Evolutionary conservation across 75 land plant genomes (phyloP), one percentile per base, ranked within the genome.

Genomic region (Sequoia sempervirens): DNA sequence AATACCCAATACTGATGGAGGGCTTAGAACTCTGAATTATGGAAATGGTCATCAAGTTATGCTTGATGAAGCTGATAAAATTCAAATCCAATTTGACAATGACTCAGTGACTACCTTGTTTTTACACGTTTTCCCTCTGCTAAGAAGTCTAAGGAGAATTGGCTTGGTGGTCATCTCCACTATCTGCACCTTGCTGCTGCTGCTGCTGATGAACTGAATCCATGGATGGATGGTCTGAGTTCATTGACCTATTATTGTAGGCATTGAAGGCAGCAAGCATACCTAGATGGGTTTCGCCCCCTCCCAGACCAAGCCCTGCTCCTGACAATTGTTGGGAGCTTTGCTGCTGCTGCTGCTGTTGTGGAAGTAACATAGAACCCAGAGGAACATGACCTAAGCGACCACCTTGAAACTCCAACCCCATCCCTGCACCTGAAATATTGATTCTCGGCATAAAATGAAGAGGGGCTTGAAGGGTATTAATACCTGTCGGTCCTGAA

Each of bases 361-460:
- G 92, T 83, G 87, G 92, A 84, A 94, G 85, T 56, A 93, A 34
- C 96, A 94, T 94, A 9, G 96, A 93, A 13, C 93, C 89, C 56
- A 94, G 81, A 54, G 92, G 95, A 50, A 88, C 81, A 43, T 85
- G 88, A 20, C 88, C 84, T 76, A 87, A 66, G 47, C 78, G 85
- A 32, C 96, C 90, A 8, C 89, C 87, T 80, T 89, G 90, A 26
- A 90, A 85, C 53, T 91, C 91, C 14, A 89, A 79, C 40, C 90
- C 90, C 84, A 88, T 83, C 26, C 84, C 86, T n/a, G 85, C 87
- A 54, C 85, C 86, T 34, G 92, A 84, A 13, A 91, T n/a, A 82
- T 94, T 92, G 75, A 92, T 87, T 78, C 95, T 83, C 18, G 94
- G 91, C 94, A 92, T 89, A 69, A 94, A 91, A 43, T 89, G 91